These are phyloP conservation scores for Quercus berberidifolia DNA, from an alignment of 306 rosid species.

Conservation along the genomic window DNA sequence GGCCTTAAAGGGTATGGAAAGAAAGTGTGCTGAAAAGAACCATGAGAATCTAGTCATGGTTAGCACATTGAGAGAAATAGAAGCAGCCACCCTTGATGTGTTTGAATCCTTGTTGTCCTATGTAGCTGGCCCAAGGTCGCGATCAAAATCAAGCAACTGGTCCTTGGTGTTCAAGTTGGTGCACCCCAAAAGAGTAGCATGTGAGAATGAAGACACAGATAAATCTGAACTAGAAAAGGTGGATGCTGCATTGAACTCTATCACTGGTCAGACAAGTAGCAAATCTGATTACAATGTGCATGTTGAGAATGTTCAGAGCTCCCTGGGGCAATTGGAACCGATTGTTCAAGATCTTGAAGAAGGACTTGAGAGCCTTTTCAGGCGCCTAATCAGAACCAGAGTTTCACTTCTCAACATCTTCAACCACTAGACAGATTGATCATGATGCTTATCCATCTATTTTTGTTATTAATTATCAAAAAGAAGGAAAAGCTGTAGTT, in stretches of 20 bases:
- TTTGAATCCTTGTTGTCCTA: constrained; percentile 45
- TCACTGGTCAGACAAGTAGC: background rate
- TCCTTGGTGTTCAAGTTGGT: constrained; percentile 36
- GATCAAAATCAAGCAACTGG: constrained; percentile 31
- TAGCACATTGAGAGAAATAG: constrained; percentile 31
- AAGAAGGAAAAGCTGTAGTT: background rate
- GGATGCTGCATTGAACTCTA: constrained; percentile 2
- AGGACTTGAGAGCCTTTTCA: constrained; percentile 15
- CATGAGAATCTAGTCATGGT: constrained; percentile 17
- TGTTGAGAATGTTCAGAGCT: background rate
- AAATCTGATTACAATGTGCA: background rate
- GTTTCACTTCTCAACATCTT: constrained; percentile 20
- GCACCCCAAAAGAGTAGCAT: constrained; percentile 26
- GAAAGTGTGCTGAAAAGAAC: constrained; percentile 20
- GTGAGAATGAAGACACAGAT: constrained; percentile 17
- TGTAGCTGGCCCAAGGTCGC: constrained; percentile 28
- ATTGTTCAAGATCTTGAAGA: constrained; percentile 16
- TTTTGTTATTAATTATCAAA: background rate
- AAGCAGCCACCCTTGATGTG: constrained; percentile 23
- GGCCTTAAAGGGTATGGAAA: constrained; percentile 27
- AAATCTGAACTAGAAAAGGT: constrained; percentile 33
- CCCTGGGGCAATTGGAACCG: background rate
- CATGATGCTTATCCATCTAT: background rate
- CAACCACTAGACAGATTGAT: background rate
- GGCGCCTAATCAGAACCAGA: background rate